Conservation (phyloP, 257 asterid genomes). For the Gentiana straminea region DNA sequence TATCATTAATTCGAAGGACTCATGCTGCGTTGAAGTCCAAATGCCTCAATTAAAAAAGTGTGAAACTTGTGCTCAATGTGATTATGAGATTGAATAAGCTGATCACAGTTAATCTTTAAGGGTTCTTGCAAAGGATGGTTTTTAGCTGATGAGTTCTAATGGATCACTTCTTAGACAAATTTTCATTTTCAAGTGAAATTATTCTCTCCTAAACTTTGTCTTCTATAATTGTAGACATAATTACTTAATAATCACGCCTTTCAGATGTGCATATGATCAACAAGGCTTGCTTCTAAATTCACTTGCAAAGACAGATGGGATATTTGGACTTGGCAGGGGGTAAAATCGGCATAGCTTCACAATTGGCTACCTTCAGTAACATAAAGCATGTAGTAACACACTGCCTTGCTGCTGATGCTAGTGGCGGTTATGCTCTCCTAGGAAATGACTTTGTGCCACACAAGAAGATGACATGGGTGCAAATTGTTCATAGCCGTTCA, state of each 20-base stretch:
- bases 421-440: constrained; percentile 58
- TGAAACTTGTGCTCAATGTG: constrained; percentile 53
- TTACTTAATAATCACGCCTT: constrained; percentile 8
- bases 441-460: constrained; percentile 66
- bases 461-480: constrained; percentile 56
- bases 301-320: constrained; percentile 61
- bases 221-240: constrained; percentile 1
- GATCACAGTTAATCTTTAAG: constrained; percentile 73
- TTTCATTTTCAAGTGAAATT: constrained; percentile 52
- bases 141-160: constrained; percentile 43
- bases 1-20: constrained; percentile 35
- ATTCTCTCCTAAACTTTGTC: background rate
- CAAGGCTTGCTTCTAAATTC: constrained; percentile 62
- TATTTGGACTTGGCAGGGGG: constrained; percentile 68
- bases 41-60: constrained; percentile 24
- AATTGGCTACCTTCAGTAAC: constrained; percentile 46
- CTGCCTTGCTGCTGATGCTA: constrained; percentile 43
- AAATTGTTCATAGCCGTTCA: constrained; percentile 43
- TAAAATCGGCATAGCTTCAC: constrained; percentile 60
- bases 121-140: constrained; percentile 57
- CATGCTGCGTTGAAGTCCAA: constrained; percentile 49
- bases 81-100: constrained; percentile 70
- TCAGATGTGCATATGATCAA: constrained; percentile 76
- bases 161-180: constrained; percentile 40
- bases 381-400: constrained; percentile 57